Percentiles rank a stretch among this genome's conserved stretches.
phyloP scores from a whole-genome alignment of 179 eudicot genomes.

The Camellia oleifera region DNA sequence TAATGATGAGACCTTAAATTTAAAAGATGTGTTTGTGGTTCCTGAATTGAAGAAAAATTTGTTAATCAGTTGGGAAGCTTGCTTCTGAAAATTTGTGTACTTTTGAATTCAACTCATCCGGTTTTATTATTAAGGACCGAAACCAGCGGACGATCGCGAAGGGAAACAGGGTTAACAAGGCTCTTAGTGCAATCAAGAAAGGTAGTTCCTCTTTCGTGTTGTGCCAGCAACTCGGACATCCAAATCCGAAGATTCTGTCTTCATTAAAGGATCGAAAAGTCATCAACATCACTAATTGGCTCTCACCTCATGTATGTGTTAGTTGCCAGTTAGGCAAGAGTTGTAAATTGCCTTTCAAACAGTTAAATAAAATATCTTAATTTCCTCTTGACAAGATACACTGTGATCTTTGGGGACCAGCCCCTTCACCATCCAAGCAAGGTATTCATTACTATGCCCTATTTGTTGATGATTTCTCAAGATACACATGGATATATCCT shows the following conservation, averaged over 20 bases:
- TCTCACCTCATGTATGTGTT: not conserved
- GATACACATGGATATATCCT: no score
- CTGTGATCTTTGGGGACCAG: not conserved
- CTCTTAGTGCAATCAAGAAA: not conserved
- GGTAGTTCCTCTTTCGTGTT: not conserved
- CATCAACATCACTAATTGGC: slow-evolving; percentile 3
- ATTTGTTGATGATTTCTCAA: no score
- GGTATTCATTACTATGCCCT: no score
- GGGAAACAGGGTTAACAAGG: no score
- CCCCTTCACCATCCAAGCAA: not conserved
- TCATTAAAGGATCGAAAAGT: slow-evolving; percentile 1
- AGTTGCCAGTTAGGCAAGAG: not conserved
- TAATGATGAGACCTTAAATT: not conserved
- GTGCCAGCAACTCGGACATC: slow-evolving; percentile 2
- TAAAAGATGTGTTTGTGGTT: slow-evolving; percentile 6
- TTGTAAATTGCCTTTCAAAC: not conserved
- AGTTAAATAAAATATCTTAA: not conserved
- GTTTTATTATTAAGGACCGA: slow-evolving; percentile 6
- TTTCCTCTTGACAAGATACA: not conserved
- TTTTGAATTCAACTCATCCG: not conserved
- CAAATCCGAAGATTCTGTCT: not conserved
- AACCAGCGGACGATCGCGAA: not conserved
- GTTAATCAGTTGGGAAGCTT: not conserved
- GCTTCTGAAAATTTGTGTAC: not conserved
- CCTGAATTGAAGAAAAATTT: slow-evolving; percentile 2